Base-by-base conservation (phyloP, 768 basidiomycete genomes). In the Strobilomyces echinocephalus region DNA sequence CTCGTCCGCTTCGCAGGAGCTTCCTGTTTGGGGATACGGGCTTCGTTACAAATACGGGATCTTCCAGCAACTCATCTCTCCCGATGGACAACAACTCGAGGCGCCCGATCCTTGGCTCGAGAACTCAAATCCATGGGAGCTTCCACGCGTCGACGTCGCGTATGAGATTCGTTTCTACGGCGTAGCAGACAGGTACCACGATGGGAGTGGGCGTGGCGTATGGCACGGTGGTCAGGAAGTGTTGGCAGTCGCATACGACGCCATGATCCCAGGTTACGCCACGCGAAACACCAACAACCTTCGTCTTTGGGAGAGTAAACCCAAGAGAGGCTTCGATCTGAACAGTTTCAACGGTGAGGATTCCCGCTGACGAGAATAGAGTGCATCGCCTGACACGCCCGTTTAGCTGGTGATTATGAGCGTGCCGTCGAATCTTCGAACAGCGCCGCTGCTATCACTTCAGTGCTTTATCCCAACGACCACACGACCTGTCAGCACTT, bases 1-100 rank as follows among this genome's bases (percentile, higher is more conserved):
- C 66, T 91, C 89, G n/a, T 83, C 85, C 21, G 86, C 95, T 4
- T 89, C 88, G 9, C 85, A 91, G 64, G 87, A 95, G 69, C 79
- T 97, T 5, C 95, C 95, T 0, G 81, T 91, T 21, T 97, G 94
- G 93, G 95, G 95, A 42, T 97, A 97, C 63, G 94, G 94, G 40
- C 72, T 97, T 53, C 76, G 94, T 41, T 95, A 93, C 79, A 85
- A 91, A 68, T 95, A 93, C 63, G 94, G 94, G 50, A 97, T 98
- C 74, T 98, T 99, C 81, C 88, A 94, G 72, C 84, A 89, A 72
- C 80, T 93, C 56, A 91, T 97, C 66, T 87, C 84, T 15, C 86
- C 87, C 1, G 83, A 88, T 52, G 91, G 91, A 12, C 77, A 86
- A 42, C 91, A 92, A 64, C 82, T 91, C 2, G 90, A 93, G 74